Conservation (phyloP, 176 grass and related monocot genomes). For the Tillandsia leiboldiana region DNA sequence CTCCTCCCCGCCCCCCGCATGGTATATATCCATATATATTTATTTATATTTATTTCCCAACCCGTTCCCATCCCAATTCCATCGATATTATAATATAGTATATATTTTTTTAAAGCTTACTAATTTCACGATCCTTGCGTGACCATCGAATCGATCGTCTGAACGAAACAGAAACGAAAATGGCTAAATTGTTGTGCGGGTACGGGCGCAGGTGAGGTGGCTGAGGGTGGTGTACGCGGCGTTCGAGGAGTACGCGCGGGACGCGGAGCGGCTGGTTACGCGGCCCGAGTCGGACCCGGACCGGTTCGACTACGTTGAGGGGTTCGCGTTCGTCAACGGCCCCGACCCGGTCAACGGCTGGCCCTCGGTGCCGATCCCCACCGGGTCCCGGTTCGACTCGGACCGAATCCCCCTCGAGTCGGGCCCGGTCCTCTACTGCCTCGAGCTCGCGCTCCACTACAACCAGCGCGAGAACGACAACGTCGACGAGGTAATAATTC, state of each 20-base stretch:
- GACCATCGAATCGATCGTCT: too few relatives aligned
- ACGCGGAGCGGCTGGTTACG: constrained; percentile 74
- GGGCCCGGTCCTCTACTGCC: constrained; percentile 79
- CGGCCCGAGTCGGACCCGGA: constrained; percentile 11
- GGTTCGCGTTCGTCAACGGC: constrained; percentile 60
- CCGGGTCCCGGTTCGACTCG: constrained; percentile 40
- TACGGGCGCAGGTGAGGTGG: constrained; percentile 53
- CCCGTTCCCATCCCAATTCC: background rate
- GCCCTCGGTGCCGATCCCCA: constrained; percentile 55
- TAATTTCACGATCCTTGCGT: background rate
- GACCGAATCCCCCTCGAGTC: constrained; percentile 34
- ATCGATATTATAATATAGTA: background rate
- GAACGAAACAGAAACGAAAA: background rate
- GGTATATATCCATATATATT: constrained; percentile 23
- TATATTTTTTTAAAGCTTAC: background rate
- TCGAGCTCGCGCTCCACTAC: constrained; percentile 73
- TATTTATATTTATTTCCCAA: too few relatives aligned
- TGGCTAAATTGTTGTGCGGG: background rate
- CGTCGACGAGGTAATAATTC: constrained; percentile 50
- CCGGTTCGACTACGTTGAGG: constrained; percentile 82
- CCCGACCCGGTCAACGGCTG: constrained; percentile 74
- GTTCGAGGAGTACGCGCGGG: constrained; percentile 64
- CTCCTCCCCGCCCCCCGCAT: constrained; percentile 41
- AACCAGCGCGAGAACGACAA: constrained; percentile 24
- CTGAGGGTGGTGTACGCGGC: constrained; percentile 58